Conservation (phyloP, 2,329 filamentous ascomycete genomes). For the Dactylella cylindrospora region DNA sequence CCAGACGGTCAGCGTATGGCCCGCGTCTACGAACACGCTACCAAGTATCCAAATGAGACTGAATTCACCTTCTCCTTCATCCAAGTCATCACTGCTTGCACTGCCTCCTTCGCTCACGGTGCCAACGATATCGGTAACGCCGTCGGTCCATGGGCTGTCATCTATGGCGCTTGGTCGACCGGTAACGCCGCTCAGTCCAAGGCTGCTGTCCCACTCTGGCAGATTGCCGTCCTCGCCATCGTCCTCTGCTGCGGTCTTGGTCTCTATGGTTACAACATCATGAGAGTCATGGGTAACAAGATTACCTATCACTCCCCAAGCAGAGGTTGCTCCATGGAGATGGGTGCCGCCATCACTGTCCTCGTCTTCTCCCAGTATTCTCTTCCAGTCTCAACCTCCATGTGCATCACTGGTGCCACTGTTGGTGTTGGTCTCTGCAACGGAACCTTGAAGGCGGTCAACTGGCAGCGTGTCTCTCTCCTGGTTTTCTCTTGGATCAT, state of each 20-base stretch:
- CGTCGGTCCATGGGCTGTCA: slow-evolving; percentile 64
- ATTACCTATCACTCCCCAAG: slow-evolving; percentile 65
- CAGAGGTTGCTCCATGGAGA: slow-evolving; percentile 63
- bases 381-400: slow-evolving; percentile 66
- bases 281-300: slow-evolving; percentile 64
- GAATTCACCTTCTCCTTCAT: slow-evolving; percentile 68
- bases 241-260: slow-evolving; percentile 61
- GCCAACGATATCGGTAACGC: slow-evolving; percentile 68
- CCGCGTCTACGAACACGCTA: slow-evolving; percentile 52
- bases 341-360: slow-evolving; percentile 63
- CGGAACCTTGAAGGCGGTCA: slow-evolving; percentile 62
- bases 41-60: slow-evolving; percentile 64
- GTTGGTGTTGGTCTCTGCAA: slow-evolving; percentile 66
- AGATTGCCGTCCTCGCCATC: slow-evolving; percentile 60
- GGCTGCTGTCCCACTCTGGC: slow-evolving; percentile 61
- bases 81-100: slow-evolving; percentile 68
- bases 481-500: slow-evolving; percentile 64
- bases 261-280: slow-evolving; percentile 67
- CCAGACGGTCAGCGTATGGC: slow-evolving; percentile 55
- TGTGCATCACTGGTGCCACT: slow-evolving; percentile 65
- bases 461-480: slow-evolving; percentile 62
- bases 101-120: slow-evolving; percentile 71
- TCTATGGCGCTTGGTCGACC: slow-evolving; percentile 63
- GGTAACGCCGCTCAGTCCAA: slow-evolving; percentile 59
- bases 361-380: slow-evolving; percentile 65